Conservation (phyloP, 2,329 filamentous ascomycete genomes). For the Fusarium sp. region DNA sequence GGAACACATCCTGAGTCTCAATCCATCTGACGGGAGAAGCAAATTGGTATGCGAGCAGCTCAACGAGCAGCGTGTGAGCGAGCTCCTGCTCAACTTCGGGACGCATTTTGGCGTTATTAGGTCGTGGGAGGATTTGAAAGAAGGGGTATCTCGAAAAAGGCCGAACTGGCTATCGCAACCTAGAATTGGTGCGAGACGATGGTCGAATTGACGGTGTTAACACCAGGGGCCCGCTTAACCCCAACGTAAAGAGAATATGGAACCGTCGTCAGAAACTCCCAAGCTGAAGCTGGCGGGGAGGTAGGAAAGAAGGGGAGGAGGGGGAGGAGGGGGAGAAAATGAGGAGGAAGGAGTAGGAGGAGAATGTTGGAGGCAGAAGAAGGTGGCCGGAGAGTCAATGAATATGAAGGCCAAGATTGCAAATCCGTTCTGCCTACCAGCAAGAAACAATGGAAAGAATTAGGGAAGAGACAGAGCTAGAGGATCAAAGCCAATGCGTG, state of each 20-base stretch:
- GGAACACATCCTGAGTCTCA: slow-evolving; percentile 99
- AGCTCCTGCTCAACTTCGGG: slow-evolving; percentile 99
- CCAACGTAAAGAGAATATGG: slow-evolving; percentile 42
- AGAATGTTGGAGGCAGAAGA: slow-evolving; percentile 45
- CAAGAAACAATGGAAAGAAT: slow-evolving; percentile 44
- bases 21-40: slow-evolving; percentile 99
- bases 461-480: slow-evolving; percentile 42
- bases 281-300: slow-evolving; percentile 46
- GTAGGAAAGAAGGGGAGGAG: slow-evolving; percentile 29
- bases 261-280: slow-evolving; percentile 46
- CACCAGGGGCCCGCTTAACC: slow-evolving; percentile 46
- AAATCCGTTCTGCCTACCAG: slow-evolving; percentile 47
- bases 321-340: slow-evolving; percentile 11
- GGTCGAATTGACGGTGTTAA: slow-evolving; percentile 44
- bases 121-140: slow-evolving; percentile 44
- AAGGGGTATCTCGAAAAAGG: slow-evolving; percentile 50
- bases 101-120: slow-evolving; percentile 76
- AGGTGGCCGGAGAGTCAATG: slow-evolving; percentile 41
- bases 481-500: slow-evolving; percentile 33
- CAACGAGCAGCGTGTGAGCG: slow-evolving; percentile 96
- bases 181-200: slow-evolving; percentile 43
- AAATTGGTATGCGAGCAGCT: slow-evolving; percentile 99
- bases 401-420: slow-evolving; percentile 45
- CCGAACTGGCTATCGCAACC: slow-evolving; percentile 46
- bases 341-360: slow-evolving; percentile 27